Base-by-base conservation (phyloP, 495 filamentous ascomycete genomes). In the Aspergillus coremiiformis region DNA sequence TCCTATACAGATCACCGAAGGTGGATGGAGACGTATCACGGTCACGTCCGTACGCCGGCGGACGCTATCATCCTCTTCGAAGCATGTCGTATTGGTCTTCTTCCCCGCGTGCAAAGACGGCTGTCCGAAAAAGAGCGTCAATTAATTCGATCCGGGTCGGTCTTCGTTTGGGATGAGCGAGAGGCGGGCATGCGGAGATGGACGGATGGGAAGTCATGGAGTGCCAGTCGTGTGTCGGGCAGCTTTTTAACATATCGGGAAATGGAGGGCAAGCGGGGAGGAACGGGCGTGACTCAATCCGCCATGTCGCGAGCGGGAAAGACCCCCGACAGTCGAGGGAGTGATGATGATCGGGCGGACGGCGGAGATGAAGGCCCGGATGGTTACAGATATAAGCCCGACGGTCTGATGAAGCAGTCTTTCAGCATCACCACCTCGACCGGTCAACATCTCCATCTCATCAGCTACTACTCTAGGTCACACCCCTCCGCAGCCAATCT, bases 141-240 rank as follows among this genome's bases (percentile, higher is more conserved):
- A 59, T 84, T 86, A 6, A 98, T 98, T 62, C 83, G 86, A 54
- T 95, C 92, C 2, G 93, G 93, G 15, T 97, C 94, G 0, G 92
- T 98, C 7, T 98, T 96, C 63, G 93, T 98, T 27, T 98, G 93
- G 93, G 94, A 97, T 69, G 93, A 98, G 75, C 78, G 92, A 57
- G 93, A 98, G 76, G 93, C 93, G 8, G 93, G 93, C 49, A 98
- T 98, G 93, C 80, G 93, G 51, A 78, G 93, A 68, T 98, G 93
- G 93, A 98, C 93, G 0, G 93, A 98, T 60, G 93, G 93, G 19
- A 98, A 98, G 66, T 97, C 93, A 39, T 98, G 93, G 93, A 97
- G 94, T 61, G 93, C 93, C 21, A 96, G 92, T 65, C 82, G 93
- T 49, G 93, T 98, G 2, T 96, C 94, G 0, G 93, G 93, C 15